Percentiles rank a stretch among this genome's conserved stretches.
These are phyloP conservation scores for Xylaria sp. DNA, from an alignment of 2,329 filamentous ascomycete species.

Conservation along the genomic window DNA sequence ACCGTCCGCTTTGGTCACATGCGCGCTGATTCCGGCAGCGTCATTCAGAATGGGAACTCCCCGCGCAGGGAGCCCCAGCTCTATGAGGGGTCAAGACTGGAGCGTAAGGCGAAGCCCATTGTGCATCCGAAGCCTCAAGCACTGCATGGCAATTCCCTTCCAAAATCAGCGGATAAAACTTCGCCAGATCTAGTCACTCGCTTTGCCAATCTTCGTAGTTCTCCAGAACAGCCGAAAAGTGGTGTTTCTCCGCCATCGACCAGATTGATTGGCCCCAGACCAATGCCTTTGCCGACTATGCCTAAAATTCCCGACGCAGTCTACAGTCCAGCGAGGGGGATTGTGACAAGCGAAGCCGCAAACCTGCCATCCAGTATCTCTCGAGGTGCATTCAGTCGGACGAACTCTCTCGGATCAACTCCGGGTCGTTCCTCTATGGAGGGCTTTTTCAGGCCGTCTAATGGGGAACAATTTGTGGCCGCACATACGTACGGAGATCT, in stretches of 20 bases:
- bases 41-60: background rate
- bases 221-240: constrained; percentile 35
- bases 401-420: constrained; percentile 46
- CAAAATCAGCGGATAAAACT: constrained; percentile 28
- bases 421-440: constrained; percentile 29
- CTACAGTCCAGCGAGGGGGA: constrained; percentile 72
- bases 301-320: constrained; percentile 70
- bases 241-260: constrained; percentile 42
- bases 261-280: constrained; percentile 38
- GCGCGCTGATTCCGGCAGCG: background rate
- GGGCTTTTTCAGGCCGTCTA: constrained; percentile 27
- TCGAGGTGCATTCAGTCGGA: constrained; percentile 57
- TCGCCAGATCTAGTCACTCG: constrained; percentile 49
- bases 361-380: constrained; percentile 61
- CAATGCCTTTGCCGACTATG: constrained; percentile 54
- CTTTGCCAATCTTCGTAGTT: constrained; percentile 52
- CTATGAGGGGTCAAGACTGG: background rate
- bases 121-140: constrained; percentile 64
- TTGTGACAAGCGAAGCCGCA: constrained; percentile 58
- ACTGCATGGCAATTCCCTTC: constrained; percentile 57
- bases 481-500: constrained; percentile 27
- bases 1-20: background rate
- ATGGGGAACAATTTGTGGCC: constrained; percentile 34
- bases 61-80: background rate
- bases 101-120: constrained; percentile 38